phyloP scores from a whole-genome alignment of 192 early-diverging fungal species.

The Podila verticillata region DNA sequence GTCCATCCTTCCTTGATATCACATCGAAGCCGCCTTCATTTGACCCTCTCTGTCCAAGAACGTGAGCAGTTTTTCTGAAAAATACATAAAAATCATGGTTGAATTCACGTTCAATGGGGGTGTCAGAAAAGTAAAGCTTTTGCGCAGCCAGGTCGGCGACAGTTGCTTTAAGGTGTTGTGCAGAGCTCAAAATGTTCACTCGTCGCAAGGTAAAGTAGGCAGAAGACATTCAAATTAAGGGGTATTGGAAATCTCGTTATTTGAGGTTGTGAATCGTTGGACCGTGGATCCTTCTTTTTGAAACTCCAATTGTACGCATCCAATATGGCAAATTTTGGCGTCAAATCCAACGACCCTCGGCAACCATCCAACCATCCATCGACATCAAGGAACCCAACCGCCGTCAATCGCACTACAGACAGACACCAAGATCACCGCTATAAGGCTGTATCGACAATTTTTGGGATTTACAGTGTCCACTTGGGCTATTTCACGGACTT shows the following conservation, averaged over 20 bases:
- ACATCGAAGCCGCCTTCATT: no score
- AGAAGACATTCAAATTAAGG: background rate
- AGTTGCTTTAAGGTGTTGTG: background rate
- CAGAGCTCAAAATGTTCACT: no score
- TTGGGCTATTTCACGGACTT: no score
- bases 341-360: slow-evolving; percentile 1
- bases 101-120: no score
- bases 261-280: background rate
- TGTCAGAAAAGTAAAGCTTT: no score
- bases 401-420: slow-evolving; percentile 8
- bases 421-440: background rate
- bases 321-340: background rate
- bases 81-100: no score
- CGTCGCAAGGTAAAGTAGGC: no score
- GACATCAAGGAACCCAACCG: background rate
- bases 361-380: slow-evolving; percentile 34
- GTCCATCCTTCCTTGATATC: no score
- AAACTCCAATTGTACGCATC: slow-evolving; percentile 7
- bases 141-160: no score
- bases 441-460: background rate
- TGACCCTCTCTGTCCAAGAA: no score
- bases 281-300: slow-evolving; percentile 7
- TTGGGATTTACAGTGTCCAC: background rate
- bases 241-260: background rate
- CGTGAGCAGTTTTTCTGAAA: no score